These are phyloP conservation scores for Gomphus bonarii DNA, from an alignment of 1,284 basidiomycete species.

Conservation along the genomic window DNA sequence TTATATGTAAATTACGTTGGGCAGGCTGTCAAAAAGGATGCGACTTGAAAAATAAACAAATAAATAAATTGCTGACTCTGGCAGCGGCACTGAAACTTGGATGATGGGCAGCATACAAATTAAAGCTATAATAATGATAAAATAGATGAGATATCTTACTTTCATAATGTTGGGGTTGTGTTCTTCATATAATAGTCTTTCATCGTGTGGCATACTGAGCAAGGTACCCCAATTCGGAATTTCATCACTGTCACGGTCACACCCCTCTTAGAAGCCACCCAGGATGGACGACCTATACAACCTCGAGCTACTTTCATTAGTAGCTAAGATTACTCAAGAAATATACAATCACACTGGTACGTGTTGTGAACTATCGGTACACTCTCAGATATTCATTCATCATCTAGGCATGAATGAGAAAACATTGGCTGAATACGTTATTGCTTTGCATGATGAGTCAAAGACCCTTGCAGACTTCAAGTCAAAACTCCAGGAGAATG, in stretches of 20 bases:
- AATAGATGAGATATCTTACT: no score
- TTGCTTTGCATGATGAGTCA: constrained; percentile 82
- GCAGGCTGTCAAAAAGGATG: no score
- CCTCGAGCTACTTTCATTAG: constrained; percentile 83
- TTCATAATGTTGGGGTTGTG: no score
- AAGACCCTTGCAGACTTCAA: constrained; percentile 76
- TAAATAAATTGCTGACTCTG: no score
- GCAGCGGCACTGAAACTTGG: no score
- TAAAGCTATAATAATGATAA: no score
- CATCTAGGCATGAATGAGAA: constrained; percentile 73
- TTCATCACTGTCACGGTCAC: background rate
- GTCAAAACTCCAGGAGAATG: constrained; percentile 67
- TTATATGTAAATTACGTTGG: no score
- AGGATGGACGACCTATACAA: constrained; percentile 74
- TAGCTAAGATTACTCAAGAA: constrained; percentile 85
- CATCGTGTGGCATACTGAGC: no score
- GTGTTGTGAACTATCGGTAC: background rate
- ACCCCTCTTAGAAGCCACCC: background rate
- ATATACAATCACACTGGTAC: constrained; percentile 67
- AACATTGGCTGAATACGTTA: constrained; percentile 91
- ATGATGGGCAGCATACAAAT: no score
- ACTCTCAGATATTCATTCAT: background rate
- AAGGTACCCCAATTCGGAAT: no score
- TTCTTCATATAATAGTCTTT: no score
- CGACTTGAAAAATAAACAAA: no score